These are phyloP conservation scores for Aspergillus sojae DNA, from an alignment of 2,329 filamentous ascomycete species.

Conservation along the genomic window DNA sequence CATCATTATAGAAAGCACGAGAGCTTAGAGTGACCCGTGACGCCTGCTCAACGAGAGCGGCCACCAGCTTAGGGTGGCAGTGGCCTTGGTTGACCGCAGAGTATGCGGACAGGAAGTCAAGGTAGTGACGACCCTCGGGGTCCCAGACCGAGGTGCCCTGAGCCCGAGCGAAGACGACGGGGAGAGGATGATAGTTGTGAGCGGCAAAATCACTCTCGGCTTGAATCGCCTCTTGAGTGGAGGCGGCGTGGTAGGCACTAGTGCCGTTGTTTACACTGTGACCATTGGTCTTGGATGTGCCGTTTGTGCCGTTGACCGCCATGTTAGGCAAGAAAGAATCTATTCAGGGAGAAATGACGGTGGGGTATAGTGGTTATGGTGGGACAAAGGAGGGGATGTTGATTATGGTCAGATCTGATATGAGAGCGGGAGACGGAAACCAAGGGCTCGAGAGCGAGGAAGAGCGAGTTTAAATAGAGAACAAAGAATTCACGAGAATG, in stretches of 20 bases:
- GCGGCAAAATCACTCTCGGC: constrained; percentile 83
- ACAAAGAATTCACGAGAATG: constrained; percentile 6
- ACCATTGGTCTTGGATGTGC: not conserved
- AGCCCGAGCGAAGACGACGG: constrained; percentile 86
- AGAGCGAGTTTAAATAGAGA: constrained; percentile 19
- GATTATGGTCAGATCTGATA: not conserved
- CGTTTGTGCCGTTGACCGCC: constrained; percentile 19
- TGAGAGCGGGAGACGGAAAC: not conserved
- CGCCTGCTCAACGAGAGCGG: constrained; percentile 86
- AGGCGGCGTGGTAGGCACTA: constrained; percentile 69
- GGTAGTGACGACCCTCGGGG: constrained; percentile 90
- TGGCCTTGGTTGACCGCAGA: constrained; percentile 97
- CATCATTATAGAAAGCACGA: constrained; percentile 96
- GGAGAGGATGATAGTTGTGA: constrained; percentile 98
- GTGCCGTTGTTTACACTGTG: constrained; percentile 40
- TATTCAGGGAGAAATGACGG: constrained; percentile 6
- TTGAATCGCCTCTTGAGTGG: constrained; percentile 77
- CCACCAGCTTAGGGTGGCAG: constrained; percentile 94
- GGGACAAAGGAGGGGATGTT: not conserved
- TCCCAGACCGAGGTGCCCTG: constrained; percentile 92
- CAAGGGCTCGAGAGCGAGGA: constrained; percentile 1
- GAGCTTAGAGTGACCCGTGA: constrained; percentile 87
- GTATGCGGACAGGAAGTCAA: constrained; percentile 98
- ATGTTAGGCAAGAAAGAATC: constrained; percentile 24
- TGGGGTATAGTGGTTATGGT: not conserved